These are phyloP conservation scores for Wallacemonas sp. DNA, from an alignment of 208 protist genomes.

Conservation along the genomic window DNA sequence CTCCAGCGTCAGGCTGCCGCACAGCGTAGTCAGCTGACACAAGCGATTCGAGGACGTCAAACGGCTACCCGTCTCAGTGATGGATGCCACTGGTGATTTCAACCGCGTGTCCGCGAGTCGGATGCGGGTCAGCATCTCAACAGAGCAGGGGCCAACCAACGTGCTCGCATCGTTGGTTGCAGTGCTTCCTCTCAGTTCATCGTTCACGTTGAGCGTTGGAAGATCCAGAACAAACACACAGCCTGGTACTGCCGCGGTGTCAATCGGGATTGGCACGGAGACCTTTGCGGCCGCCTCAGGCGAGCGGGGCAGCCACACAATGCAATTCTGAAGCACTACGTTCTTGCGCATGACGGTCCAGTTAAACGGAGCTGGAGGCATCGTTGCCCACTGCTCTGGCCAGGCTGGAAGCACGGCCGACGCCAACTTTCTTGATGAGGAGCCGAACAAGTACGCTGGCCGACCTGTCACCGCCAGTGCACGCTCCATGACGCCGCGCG, in stretches of 20 bases:
- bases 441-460: constrained; percentile 15
- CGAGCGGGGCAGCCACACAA: background rate
- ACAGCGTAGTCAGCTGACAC: background rate
- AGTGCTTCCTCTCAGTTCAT: background rate
- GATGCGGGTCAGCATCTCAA: background rate
- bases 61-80: no score
- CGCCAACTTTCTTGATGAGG: background rate
- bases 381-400: constrained; percentile 1
- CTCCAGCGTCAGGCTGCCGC: background rate
- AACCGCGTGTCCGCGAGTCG: background rate
- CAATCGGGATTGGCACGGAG: no score
- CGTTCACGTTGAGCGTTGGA: background rate
- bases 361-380: background rate
- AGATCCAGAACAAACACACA: background rate
- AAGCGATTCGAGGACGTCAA: no score
- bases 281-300: background rate
- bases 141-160: background rate
- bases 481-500: constrained; percentile 33
- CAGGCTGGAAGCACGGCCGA: constrained; percentile 4
- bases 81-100: background rate
- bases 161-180: background rate
- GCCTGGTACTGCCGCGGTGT: no score
- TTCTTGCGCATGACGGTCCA: constrained; percentile 22
- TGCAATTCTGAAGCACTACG: background rate
- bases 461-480: constrained; percentile 4